A percentile compares a stretch with the other conserved stretches of the same genome.
Evolutionary conservation across 345 rosid species (phyloP).

Genomic region (Eucalyptus curtisii): DNA sequence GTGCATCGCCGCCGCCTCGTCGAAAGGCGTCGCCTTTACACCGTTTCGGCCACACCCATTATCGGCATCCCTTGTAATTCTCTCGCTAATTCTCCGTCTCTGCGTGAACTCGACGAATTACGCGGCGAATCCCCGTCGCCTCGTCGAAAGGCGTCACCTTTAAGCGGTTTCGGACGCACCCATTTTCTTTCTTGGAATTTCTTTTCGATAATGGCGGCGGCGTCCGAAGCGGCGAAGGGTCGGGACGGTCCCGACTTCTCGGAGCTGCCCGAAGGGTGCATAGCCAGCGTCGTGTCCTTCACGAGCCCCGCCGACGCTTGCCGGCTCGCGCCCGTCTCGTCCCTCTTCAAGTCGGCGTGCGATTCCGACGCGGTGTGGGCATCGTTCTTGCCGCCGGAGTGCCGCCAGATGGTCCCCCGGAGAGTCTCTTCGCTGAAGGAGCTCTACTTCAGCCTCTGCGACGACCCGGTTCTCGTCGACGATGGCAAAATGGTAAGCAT

Average conservation of each 20-base stretch:
- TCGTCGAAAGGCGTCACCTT: background rate
- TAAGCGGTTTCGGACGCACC: background rate
- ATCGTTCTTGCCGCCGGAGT: constrained; percentile 3
- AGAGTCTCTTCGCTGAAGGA: background rate
- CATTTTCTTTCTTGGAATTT: background rate
- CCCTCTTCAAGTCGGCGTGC: background rate
- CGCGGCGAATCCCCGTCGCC: background rate
- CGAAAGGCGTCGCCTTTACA: background rate
- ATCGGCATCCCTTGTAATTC: rapidly evolving
- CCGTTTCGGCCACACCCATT: rapidly evolving
- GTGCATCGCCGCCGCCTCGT: too few species aligned
- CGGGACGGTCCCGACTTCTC: background rate
- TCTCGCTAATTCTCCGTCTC: background rate
- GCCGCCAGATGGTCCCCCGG: background rate
- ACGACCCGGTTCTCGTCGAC: background rate
- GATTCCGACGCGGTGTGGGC: constrained; percentile 20
- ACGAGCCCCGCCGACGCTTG: constrained; percentile 11
- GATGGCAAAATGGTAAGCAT: background rate
- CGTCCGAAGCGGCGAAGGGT: too few species aligned
- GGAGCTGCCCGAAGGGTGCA: background rate
- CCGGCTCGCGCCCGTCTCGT: constrained; percentile 1
- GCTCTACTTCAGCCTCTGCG: background rate
- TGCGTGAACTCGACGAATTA: rapidly evolving
- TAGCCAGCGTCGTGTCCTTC: constrained; percentile 3
- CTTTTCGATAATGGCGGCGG: background rate